phyloP scores from a whole-genome alignment of 2,329 filamentous ascomycete species.

The Fusarium sp. region DNA sequence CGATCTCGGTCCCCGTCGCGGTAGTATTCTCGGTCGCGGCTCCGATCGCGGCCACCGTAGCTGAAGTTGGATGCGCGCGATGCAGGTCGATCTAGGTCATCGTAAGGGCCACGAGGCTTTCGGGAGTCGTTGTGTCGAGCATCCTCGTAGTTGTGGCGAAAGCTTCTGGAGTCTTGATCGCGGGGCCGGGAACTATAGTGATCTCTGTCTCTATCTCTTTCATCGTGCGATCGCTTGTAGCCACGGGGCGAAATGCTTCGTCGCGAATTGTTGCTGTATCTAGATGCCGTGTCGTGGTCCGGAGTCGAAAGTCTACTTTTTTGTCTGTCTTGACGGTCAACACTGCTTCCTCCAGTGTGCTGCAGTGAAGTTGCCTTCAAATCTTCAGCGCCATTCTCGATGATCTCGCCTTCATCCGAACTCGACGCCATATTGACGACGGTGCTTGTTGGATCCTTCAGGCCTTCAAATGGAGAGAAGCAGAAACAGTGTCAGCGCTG shows the following conservation, averaged over 20 bases:
- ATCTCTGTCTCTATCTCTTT: constrained; percentile 62
- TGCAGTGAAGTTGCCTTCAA: constrained; percentile 91
- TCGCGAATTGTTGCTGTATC: constrained; percentile 59
- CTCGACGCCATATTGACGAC: constrained; percentile 64
- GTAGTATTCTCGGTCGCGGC: constrained; percentile 50
- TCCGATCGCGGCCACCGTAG: constrained; percentile 66
- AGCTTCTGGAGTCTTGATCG: constrained; percentile 69
- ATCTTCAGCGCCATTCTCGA: constrained; percentile 76
- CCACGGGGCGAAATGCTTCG: constrained; percentile 74
- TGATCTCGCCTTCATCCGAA: constrained; percentile 90
- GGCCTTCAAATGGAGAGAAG: constrained; percentile 39
- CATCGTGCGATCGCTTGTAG: constrained; percentile 77
- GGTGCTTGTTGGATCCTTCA: constrained; percentile 40
- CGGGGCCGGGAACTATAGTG: constrained; percentile 65
- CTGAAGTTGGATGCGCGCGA: constrained; percentile 59
- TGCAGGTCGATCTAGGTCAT: constrained; percentile 69
- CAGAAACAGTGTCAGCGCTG: constrained; percentile 56
- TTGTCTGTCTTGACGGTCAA: constrained; percentile 94
- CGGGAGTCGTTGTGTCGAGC: constrained; percentile 63
- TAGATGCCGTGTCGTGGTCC: constrained; percentile 63
- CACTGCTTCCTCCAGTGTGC: constrained; percentile 81
- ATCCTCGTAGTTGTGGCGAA: constrained; percentile 75
- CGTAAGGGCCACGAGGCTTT: constrained; percentile 66
- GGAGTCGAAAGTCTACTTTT: constrained; percentile 74
- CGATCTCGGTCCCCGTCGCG: constrained; percentile 64